These are phyloP conservation scores for Ciborinia camelliae DNA, from an alignment of 2,329 filamentous ascomycete species.

Conservation along the genomic window DNA sequence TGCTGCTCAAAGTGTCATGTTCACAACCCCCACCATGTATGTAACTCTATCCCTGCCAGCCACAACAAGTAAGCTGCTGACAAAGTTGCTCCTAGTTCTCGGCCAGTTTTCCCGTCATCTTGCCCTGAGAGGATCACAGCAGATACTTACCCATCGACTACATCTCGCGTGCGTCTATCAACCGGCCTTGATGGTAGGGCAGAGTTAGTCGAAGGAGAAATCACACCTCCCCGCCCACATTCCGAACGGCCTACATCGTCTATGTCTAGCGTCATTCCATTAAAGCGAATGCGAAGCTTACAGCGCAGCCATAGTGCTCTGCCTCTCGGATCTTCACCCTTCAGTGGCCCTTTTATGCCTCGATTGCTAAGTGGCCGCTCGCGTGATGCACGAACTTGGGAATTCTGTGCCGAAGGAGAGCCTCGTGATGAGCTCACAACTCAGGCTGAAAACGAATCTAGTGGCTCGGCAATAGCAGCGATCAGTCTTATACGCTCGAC, in stretches of 20 bases:
- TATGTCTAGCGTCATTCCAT: constrained; percentile 40
- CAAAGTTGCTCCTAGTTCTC: constrained; percentile 25
- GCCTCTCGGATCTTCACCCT: constrained; percentile 49
- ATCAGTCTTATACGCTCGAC: constrained; percentile 77
- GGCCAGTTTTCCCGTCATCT: constrained; percentile 31
- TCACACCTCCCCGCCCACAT: constrained; percentile 59
- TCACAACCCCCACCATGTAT: constrained; percentile 46
- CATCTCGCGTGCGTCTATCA: constrained; percentile 63
- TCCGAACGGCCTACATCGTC: constrained; percentile 47
- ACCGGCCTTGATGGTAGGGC: constrained; percentile 88
- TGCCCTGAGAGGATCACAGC: constrained; percentile 34
- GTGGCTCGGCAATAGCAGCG: constrained; percentile 74
- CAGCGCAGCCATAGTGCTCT: constrained; percentile 71
- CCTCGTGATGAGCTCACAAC: constrained; percentile 72
- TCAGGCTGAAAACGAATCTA: constrained; percentile 77
- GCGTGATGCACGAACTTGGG: constrained; percentile 84
- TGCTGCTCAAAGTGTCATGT: constrained; percentile 36
- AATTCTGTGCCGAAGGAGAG: constrained; percentile 83
- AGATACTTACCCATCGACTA: constrained; percentile 25
- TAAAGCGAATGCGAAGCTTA: constrained; percentile 48
- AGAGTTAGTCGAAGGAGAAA: constrained; percentile 70
- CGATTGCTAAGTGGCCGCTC: constrained; percentile 68
- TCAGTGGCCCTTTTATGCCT: constrained; percentile 41
- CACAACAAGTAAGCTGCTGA: neutral
- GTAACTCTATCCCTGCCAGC: constrained; percentile 21